phyloP scores from a whole-genome alignment of 441 rosid species.

The Codiaeum variegatum region DNA sequence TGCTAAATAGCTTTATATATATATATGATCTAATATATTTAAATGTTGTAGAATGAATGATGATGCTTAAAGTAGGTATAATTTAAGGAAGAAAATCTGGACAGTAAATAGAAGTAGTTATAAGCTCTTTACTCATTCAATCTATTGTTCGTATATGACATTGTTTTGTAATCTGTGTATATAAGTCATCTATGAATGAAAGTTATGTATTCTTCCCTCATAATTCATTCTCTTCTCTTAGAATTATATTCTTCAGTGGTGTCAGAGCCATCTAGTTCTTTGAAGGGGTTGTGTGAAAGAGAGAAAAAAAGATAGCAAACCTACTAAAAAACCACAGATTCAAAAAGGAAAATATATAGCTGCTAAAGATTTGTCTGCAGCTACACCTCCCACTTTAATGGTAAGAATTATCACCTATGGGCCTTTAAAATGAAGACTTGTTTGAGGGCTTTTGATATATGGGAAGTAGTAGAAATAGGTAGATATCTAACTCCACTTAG shows the following conservation, averaged over 20 bases:
- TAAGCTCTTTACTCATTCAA: no score
- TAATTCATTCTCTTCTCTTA: neutral
- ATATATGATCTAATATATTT: no score
- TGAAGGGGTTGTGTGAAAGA: neutral
- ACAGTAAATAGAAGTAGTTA: no score
- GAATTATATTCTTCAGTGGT: neutral
- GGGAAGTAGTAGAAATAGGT: neutral
- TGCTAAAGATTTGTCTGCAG: neutral
- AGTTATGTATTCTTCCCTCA: no score
- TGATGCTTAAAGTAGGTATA: no score
- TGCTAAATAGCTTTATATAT: no score
- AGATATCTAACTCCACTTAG: neutral
- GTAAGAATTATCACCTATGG: neutral
- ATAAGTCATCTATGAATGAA: no score
- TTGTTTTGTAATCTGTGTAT: no score
- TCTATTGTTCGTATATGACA: no score
- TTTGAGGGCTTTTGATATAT: neutral
- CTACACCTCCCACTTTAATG: neutral
- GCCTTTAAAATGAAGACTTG: neutral
- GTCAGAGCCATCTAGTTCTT: neutral
- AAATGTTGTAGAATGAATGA: no score
- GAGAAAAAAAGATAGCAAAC: neutral
- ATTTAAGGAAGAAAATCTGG: no score
- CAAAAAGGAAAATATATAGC: neutral
- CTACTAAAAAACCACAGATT: neutral